Evolutionary conservation across 2,329 filamentous ascomycete genomes (phyloP).

Genomic region (Epichloe coenophiala): DNA sequence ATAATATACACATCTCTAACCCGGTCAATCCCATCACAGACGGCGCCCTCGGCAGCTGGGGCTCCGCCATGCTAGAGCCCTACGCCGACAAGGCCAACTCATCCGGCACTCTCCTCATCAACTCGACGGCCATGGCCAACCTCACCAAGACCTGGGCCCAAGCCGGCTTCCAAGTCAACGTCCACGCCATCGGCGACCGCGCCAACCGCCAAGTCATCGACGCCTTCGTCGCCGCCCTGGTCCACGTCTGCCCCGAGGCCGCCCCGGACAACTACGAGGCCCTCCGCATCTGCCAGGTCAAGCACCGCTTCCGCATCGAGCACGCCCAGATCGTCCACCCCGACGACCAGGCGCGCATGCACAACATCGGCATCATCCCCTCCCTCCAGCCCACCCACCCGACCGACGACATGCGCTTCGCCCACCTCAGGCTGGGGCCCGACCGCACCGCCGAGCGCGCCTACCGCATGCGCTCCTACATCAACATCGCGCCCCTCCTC

Average conservation of each 20-base stretch:
- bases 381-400: conserved; percentile 62
- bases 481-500: conserved; percentile 40
- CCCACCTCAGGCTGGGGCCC: conserved; percentile 42
- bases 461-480: conserved; percentile 52
- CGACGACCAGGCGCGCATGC: conserved; percentile 47
- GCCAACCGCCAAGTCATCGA: conserved; percentile 53
- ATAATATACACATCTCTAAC: no score
- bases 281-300: conserved; percentile 37
- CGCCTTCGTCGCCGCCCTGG: conserved; percentile 44
- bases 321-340: conserved; percentile 59
- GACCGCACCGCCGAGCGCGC: conserved; percentile 41
- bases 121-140: conserved; percentile 41
- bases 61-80: conserved; percentile 56
- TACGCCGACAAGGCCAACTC: conserved; percentile 49
- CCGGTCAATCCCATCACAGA: conserved; percentile 21
- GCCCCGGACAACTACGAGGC: conserved; percentile 12
- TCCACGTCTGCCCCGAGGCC: conserved; percentile 33
- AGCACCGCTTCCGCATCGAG: conserved; percentile 51
- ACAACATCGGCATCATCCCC: conserved; percentile 46
- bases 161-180: conserved; percentile 53
- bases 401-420: conserved; percentile 58
- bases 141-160: conserved; percentile 45
- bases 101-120: conserved; percentile 52
- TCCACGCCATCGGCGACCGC: conserved; percentile 59
- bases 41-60: conserved; percentile 58